These are phyloP conservation scores for Fraxinus cuspidata DNA, from an alignment of 257 asterid genomes.

Conservation along the genomic window DNA sequence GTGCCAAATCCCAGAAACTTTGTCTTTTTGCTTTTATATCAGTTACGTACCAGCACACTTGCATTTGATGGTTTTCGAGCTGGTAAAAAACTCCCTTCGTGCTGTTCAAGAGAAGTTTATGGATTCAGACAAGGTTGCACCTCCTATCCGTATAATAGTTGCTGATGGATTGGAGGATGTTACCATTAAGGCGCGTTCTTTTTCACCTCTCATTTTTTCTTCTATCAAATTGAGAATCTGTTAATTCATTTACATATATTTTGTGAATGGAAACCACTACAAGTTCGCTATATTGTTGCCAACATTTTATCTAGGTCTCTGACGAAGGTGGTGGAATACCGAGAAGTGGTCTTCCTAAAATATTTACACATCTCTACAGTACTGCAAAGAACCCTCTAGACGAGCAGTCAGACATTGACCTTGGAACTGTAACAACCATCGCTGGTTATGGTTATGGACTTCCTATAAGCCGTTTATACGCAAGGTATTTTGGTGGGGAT, in stretches of 20 bases:
- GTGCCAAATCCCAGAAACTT: not conserved
- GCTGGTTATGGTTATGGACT: constrained; percentile 98
- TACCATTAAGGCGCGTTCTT: constrained; percentile 71
- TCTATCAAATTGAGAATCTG: not conserved
- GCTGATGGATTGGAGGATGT: constrained; percentile 98
- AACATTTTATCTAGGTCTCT: constrained; percentile 54
- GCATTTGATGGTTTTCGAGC: constrained; percentile 93
- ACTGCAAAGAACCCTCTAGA: constrained; percentile 80
- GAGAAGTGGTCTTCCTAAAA: constrained; percentile 85
- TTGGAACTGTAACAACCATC: constrained; percentile 67
- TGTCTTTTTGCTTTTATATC: constrained; percentile 20
- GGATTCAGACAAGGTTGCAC: constrained; percentile 83
- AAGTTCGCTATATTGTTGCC: not conserved
- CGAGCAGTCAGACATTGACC: constrained; percentile 61
- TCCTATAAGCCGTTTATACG: constrained; percentile 92
- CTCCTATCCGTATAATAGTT: constrained; percentile 84
- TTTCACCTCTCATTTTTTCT: constrained; percentile 1
- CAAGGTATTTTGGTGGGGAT: constrained; percentile 94
- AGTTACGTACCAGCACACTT: constrained; percentile 91
- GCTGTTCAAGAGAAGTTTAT: constrained; percentile 86
- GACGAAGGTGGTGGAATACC: constrained; percentile 99
- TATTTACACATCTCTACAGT: constrained; percentile 88
- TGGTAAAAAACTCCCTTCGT: constrained; percentile 93
- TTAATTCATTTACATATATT: not conserved
- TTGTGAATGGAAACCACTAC: too few relatives aligned